Base-by-base conservation (phyloP, 306 rosid species). In the Urtica urens region DNA sequence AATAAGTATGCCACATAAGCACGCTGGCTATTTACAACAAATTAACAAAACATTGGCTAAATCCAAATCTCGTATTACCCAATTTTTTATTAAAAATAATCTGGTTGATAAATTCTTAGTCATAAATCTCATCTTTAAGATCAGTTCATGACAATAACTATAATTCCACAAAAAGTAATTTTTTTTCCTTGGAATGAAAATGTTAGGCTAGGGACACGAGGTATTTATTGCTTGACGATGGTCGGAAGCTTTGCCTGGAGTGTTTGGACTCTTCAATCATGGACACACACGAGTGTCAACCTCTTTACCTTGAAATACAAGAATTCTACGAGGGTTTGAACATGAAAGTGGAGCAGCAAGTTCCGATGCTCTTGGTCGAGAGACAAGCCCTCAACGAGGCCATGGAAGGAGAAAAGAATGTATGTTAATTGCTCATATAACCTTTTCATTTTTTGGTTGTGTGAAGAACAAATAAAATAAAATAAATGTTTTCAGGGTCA, bases 281-380 rank as follows among this genome's bases (percentile, higher is more conserved):
- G 99, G 99, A 92, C 59, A 79, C 99, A 51, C 83, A 82, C 23
- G 99, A 92, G 62, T 92, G 99, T 58, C 99, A 92, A 52, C 99
- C 99, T 34, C 88, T 92, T 58, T 92, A 92, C 72, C 83, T 92
- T 30, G 96, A 92, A 62, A 85, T 92, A 69, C 99, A 86, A 75
- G 96, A 86, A 5, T 92, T 82, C 65, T 92, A 82, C 13, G 96
- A 92, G 73, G 99, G 99, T 38, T 64, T 92, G 29, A 67, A 82
- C 58, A 92, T 92, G 99, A 92, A 92, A 74, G 72, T 92, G 56
- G 94, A 82, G 69, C 99, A 92, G 73, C 99, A 92, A 75, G 25
- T 92, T 52, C 99, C 99, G 20, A 82, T 92, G 99, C 95, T 92
- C 74, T 75, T 92, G 81, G 96, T 92, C n/a, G 99, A 92, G 76